Evolutionary conservation across 768 basidiomycete genomes (phyloP), one percentile per base, ranked within the genome.

Genomic region (Termitomyces sp.): DNA sequence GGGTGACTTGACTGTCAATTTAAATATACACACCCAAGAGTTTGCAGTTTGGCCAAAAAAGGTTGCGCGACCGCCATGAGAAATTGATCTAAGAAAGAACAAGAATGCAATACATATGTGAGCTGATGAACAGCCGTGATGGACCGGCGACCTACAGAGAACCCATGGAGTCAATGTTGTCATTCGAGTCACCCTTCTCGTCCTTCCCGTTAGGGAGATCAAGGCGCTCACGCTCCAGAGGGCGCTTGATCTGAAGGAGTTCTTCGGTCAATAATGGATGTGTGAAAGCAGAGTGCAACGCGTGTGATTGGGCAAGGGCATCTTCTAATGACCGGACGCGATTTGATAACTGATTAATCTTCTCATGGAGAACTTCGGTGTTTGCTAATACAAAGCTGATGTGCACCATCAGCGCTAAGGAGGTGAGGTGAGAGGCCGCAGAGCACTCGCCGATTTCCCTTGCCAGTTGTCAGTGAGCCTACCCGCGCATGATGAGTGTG

Each of bases 381-480:
- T 86, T 86, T 19, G 86, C 86, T 11, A 88, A 76, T 32, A 88
- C 85, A 59, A 87, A 87, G 64, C 86, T 86, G 55, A 30, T 14
- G 37, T 53, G 58, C 19, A 25, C 16, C 34, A 57, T 48, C 40
- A 56, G 41, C 54, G 51, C 55, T 16, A 44, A 40, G 39, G 34
- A n/a, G 17, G 37, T 23, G 30, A 17, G 12, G 37, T 23, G 27
- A n/a, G 32, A 34, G 35, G 43, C 40, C 34, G 21, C 19, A 32
- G 19, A 27, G 9, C 16, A 58, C 65, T 49, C 62, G 85, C 86
- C 86, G 74, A 66, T 88, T 89, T 12, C 86, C 86, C 67, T 85
- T 87, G 58, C 86, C 86, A 14, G 86, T 87, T 11, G 85, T 87
- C 39, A 88, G 75, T 30, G 84, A 85, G 16, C 85, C 85, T 86